phyloP scores from a whole-genome alignment of 2,329 filamentous ascomycete genomes.

The Fusarium praegraminearum region DNA sequence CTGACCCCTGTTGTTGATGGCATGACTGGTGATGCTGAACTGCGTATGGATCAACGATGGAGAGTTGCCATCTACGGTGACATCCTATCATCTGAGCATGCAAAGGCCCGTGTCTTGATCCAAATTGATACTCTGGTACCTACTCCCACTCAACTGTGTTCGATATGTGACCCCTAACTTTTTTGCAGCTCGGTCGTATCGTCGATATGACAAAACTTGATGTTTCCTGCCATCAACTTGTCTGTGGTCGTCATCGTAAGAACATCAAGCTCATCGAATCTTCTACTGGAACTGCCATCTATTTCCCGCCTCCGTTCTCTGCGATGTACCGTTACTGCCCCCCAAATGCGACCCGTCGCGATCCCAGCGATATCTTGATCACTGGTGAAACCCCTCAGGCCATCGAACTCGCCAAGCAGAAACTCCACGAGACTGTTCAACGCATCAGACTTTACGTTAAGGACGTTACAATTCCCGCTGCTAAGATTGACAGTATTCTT shows the following conservation, averaged over 20 bases:
- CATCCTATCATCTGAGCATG: conserved; percentile 93
- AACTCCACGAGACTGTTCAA: conserved; percentile 85
- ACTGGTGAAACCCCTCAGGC: conserved; percentile 88
- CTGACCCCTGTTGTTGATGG: conserved; percentile 81
- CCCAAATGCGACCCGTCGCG: conserved; percentile 81
- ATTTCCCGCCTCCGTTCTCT: conserved; percentile 95
- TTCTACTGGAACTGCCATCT: conserved; percentile 94
- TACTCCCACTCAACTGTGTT: neutral
- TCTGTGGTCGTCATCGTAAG: conserved; percentile 93
- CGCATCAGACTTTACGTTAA: conserved; percentile 89
- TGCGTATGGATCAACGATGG: conserved; percentile 89
- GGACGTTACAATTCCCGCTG: conserved; percentile 87
- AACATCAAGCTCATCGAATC: conserved; percentile 99
- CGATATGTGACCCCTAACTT: conserved; percentile 28
- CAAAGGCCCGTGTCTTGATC: conserved; percentile 94
- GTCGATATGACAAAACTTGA: conserved; percentile 87
- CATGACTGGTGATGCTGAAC: conserved; percentile 81
- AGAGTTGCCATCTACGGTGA: conserved; percentile 96
- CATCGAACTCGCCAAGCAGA: conserved; percentile 90
- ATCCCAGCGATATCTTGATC: conserved; percentile 92
- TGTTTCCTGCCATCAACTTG: conserved; percentile 86
- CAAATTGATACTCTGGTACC: conserved; percentile 94
- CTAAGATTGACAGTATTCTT: conserved; percentile 95
- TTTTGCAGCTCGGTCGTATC: conserved; percentile 72
- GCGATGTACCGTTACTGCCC: conserved; percentile 92